A percentile compares a stretch with the other conserved stretches of the same genome.
Conservation (phyloP, 192 early-diverging fungal genomes). For the Chytriomyces hyalinus region DNA sequence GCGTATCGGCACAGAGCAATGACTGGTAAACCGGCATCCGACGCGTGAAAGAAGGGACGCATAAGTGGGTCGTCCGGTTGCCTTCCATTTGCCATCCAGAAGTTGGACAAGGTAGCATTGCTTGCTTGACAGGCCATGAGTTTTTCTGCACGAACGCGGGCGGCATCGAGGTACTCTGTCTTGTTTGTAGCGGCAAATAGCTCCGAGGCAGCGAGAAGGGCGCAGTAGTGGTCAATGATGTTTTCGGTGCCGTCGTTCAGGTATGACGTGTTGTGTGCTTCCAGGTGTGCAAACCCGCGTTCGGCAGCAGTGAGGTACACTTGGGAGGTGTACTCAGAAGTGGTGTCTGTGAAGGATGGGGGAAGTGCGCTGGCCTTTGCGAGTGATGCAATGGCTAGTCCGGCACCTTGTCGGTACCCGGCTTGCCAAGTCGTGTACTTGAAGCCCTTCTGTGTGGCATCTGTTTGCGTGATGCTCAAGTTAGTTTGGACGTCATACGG, state of each 20-base stretch:
- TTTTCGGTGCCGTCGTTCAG: constrained; percentile 19
- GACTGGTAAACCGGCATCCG: constrained; percentile 26
- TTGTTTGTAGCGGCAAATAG: constrained; percentile 19
- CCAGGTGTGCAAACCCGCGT: constrained; percentile 20
- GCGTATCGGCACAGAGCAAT: constrained; percentile 17
- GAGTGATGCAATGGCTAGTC: constrained; percentile 18
- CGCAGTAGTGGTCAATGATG: constrained; percentile 32
- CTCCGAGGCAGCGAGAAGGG: constrained; percentile 24
- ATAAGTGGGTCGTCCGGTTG: not conserved
- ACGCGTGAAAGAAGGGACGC: constrained; percentile 30
- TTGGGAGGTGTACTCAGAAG: constrained; percentile 2
- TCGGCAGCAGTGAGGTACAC: constrained; percentile 25
- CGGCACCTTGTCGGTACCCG: constrained; percentile 22
- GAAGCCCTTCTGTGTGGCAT: constrained; percentile 26
- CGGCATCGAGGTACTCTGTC: constrained; percentile 17
- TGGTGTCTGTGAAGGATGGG: constrained; percentile 10
- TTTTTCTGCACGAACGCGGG: not conserved
- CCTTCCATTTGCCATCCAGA: constrained; percentile 27
- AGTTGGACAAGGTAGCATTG: constrained; percentile 9
- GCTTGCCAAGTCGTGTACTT: constrained; percentile 30
- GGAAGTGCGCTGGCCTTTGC: constrained; percentile 13
- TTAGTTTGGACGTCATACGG: too few species aligned
- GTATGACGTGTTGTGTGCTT: constrained; percentile 16
- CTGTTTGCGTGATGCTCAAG: not conserved
- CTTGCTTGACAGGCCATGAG: constrained; percentile 5